Conservation (phyloP, 1,284 basidiomycete genomes). For the Flammula alnicola region DNA sequence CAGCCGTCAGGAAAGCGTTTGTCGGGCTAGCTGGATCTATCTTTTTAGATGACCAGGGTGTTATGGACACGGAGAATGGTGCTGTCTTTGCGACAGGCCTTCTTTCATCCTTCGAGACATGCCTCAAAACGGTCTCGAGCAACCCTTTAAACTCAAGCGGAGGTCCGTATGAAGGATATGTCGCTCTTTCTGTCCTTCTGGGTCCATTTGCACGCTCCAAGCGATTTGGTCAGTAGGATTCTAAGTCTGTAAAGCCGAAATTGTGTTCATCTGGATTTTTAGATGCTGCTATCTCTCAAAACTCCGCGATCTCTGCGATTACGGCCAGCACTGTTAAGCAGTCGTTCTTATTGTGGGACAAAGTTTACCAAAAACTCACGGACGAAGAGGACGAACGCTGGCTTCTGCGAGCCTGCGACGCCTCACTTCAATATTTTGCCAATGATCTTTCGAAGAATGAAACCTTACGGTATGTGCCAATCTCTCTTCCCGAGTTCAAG, state of each 20-base stretch:
- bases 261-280: slow-evolving; percentile 14
- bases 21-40: slow-evolving; percentile 53
- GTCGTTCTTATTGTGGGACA: slow-evolving; percentile 87
- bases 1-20: slow-evolving; percentile 54
- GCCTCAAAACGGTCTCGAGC: slow-evolving; percentile 66
- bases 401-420: slow-evolving; percentile 74
- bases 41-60: slow-evolving; percentile 45
- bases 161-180: slow-evolving; percentile 84
- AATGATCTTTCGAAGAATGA: slow-evolving; percentile 61
- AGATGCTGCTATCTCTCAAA: slow-evolving; percentile 41
- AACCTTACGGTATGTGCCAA: slow-evolving; percentile 54
- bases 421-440: slow-evolving; percentile 54
- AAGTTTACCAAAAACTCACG: slow-evolving; percentile 77
- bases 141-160: slow-evolving; percentile 62
- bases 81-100: slow-evolving; percentile 57
- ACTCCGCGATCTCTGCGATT: slow-evolving; percentile 51
- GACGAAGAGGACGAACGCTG: slow-evolving; percentile 74
- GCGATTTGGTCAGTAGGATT: slow-evolving; percentile 51
- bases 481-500: background rate
- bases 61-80: slow-evolving; percentile 42
- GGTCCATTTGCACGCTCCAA: slow-evolving; percentile 59
- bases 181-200: slow-evolving; percentile 72
- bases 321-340: slow-evolving; percentile 64
- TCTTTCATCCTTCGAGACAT: slow-evolving; percentile 66
- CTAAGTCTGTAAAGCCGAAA: slow-evolving; percentile 3